Conservation (phyloP, 352 stramenopile genomes). For the Phytophthora pseudosyringae region DNA sequence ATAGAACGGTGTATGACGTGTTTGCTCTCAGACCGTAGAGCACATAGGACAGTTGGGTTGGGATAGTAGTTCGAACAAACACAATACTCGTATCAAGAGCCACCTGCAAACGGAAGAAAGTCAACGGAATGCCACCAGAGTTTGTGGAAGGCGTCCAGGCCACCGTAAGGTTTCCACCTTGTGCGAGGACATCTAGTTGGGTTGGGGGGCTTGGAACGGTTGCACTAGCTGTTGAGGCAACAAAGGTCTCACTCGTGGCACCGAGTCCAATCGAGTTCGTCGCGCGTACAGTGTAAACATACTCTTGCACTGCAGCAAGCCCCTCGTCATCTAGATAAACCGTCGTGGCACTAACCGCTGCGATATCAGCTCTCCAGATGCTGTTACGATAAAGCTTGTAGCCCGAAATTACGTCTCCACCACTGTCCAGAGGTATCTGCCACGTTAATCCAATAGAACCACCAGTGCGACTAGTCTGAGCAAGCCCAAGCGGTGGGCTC, state of each 20-base stretch:
- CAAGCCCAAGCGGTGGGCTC: slow-evolving; percentile 32
- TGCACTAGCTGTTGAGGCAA: slow-evolving; percentile 32
- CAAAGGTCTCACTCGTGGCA: slow-evolving; percentile 34
- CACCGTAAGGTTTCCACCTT: slow-evolving; percentile 38
- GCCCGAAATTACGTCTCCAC: slow-evolving; percentile 39
- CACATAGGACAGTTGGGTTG: slow-evolving; percentile 15
- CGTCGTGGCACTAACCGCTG: slow-evolving; percentile 2
- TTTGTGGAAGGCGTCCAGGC: slow-evolving; percentile 43
- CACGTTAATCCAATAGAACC: slow-evolving; percentile 56
- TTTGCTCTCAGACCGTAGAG: slow-evolving; percentile 36
- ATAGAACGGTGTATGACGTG: slow-evolving; percentile 36
- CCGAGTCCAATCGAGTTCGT: slow-evolving; percentile 46
- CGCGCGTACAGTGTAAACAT: slow-evolving; percentile 53
- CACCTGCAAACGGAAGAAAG: slow-evolving; percentile 30
- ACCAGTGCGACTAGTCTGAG: slow-evolving; percentile 23
- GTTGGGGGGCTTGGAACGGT: slow-evolving; percentile 28
- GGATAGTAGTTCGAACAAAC: slow-evolving; percentile 4
- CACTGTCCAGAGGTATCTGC: slow-evolving; percentile 48
- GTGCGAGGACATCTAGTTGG: slow-evolving; percentile 13
- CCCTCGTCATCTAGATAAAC: slow-evolving; percentile 38
- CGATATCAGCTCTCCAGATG: slow-evolving; percentile 16
- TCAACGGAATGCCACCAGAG: slow-evolving; percentile 47
- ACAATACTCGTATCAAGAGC: neutral
- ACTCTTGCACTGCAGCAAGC: slow-evolving; percentile 38
- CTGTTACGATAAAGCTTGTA: slow-evolving; percentile 55